Evolutionary conservation across 305 asterid species (phyloP), one percentile per base, ranked within the genome.

Genomic region (Petunia hybrid): DNA sequence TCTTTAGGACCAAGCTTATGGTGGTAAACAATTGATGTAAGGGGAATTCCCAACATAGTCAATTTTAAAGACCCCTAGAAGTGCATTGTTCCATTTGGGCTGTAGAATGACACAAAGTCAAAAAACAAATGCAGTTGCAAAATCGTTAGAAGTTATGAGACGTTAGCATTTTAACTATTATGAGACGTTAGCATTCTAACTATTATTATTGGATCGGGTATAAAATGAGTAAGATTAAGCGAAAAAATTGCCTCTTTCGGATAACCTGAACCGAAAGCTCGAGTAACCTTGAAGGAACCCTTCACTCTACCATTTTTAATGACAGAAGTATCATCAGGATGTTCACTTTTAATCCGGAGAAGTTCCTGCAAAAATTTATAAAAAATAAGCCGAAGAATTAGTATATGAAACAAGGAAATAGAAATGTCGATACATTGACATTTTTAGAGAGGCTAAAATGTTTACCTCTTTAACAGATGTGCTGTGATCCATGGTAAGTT

Each of bases 71-170:
- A 80, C 88, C 88, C 90, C 93, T 2, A 93, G 86, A 14, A 93
- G 94, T 6, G 97, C 97, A 83, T 91, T 81, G 89, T 95, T 95
- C 98, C 97, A 95, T 83, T 90, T 95, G 4, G 98, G 98, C 97
- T 95, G 97, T 40, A 82, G 78, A 80, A 76, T 59, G 70, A 84
- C 62, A 82, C 5, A 1, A 75, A 46, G 56, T 16, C 5, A 13
- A 57, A 13, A 57, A 79, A 63, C 3, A 9, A 51, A 51, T 2
- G 14, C 57, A 9, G 8, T 51, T 51, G 57, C 57, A 51, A 51
- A 51, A 51, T 14, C 8, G 10, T 51, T 8, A 4, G 4, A 51
- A 51, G 57, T 51, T 51, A 2, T 8, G 3, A 51, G 8, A 8
- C 31, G 31, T 22, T 22, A 22, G 0, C 31, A 22, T 22, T 22